Evolutionary conservation across 805 yeast species (phyloP).

Genomic region (Zygotorulaspora florentina): DNA sequence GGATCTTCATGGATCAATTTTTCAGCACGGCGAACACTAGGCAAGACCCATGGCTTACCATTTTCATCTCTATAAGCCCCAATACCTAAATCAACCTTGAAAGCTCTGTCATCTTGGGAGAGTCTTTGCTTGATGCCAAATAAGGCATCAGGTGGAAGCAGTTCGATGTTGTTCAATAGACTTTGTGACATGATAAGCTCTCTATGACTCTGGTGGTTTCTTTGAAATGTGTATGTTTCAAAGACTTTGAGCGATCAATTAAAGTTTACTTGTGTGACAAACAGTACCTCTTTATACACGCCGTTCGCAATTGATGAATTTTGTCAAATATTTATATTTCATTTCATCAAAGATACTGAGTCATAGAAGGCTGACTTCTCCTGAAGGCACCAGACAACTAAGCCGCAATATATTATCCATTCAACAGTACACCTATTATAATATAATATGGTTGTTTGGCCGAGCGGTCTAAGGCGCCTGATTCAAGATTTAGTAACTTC

Average conservation of each 20-base stretch:
- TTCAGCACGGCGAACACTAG: constrained; percentile 71
- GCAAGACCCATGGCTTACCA: constrained; percentile 87
- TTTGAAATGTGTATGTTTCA: no score
- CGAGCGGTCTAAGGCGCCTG: constrained; percentile 38
- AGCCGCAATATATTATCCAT: no score
- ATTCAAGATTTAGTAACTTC: constrained; percentile 24
- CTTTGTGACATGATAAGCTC: constrained; percentile 21
- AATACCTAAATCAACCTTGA: constrained; percentile 81
- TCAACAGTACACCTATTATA: no score
- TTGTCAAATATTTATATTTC: no score
- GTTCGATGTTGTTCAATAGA: constrained; percentile 45
- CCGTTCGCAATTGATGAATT: no score
- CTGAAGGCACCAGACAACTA: no score
- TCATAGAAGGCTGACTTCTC: no score
- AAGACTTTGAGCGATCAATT: no score
- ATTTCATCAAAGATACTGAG: no score
- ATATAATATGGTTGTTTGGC: constrained; percentile 31
- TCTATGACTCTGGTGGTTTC: no score
- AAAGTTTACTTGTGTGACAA: no score
- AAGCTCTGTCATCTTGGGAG: constrained; percentile 50
- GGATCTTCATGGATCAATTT: constrained; percentile 52
- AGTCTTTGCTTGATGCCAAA: constrained; percentile 75
- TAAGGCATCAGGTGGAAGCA: constrained; percentile 81
- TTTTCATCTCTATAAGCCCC: constrained; percentile 91
- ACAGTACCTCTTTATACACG: no score